Conservation (phyloP, 2,329 filamentous ascomycete genomes). For the Balansia obtecta region DNA sequence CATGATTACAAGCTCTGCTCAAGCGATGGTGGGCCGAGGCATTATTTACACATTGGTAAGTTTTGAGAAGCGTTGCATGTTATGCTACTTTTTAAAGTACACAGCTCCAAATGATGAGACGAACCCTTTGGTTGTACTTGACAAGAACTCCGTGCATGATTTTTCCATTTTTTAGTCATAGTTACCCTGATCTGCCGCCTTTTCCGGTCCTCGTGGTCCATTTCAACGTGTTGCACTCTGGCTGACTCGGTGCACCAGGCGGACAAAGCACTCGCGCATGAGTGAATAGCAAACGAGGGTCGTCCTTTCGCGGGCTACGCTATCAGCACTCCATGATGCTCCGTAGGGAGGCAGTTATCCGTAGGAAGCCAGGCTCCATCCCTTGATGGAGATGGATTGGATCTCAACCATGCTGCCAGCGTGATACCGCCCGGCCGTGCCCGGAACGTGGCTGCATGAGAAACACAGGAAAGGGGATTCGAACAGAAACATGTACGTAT, state of each 20-base stretch:
- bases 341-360: too few species aligned
- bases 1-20: neutral
- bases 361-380: too few species aligned
- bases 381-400: too few species aligned
- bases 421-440: too few species aligned
- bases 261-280: too few species aligned
- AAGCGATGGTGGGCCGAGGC: neutral
- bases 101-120: constrained; percentile 4
- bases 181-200: constrained; percentile 18
- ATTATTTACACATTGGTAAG: neutral
- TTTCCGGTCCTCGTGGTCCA: neutral
- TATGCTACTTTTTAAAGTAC: neutral
- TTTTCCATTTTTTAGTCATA: constrained; percentile 18
- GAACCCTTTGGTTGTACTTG: constrained; percentile 17
- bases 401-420: too few species aligned
- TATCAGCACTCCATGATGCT: too few species aligned
- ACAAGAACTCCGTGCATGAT: constrained; percentile 22
- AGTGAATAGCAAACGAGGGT: too few species aligned
- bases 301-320: too few species aligned
- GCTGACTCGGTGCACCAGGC: neutral
- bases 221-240: neutral
- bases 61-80: neutral
- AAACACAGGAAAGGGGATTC: too few species aligned
- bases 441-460: too few species aligned
- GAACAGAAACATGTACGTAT: too few species aligned